These are phyloP conservation scores for Lepidium campestre DNA, from an alignment of 441 rosid genomes.

Conservation along the genomic window DNA sequence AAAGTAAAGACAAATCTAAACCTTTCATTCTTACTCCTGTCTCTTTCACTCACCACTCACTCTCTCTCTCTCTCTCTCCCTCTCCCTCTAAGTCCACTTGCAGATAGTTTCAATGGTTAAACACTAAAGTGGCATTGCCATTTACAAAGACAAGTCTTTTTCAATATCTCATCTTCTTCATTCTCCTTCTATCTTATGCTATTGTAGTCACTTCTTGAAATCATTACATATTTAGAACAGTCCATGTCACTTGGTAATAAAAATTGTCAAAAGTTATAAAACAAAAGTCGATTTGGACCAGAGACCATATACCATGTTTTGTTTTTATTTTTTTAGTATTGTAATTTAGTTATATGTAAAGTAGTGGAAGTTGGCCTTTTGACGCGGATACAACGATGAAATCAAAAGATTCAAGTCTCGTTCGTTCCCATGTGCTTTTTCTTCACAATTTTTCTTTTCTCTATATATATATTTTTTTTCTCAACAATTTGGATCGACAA, in stretches of 20 bases:
- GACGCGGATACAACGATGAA: constrained; percentile 26
- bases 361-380: constrained; percentile 14
- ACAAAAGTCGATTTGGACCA: constrained; percentile 1
- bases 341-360: not conserved
- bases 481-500: no score
- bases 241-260: constrained; percentile 11
- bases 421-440: constrained; percentile 28
- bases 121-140: constrained; percentile 20
- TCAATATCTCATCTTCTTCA: constrained; percentile 11
- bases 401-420: constrained; percentile 12
- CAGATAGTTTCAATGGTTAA: constrained; percentile 15
- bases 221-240: constrained; percentile 21
- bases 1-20: constrained; percentile 22
- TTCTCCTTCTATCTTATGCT: constrained; percentile 9
- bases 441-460: not conserved
- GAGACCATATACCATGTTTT: constrained; percentile 11
- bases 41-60: constrained; percentile 15
- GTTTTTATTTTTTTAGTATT: not conserved
- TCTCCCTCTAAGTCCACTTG: constrained; percentile 8
- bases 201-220: constrained; percentile 15
- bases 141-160: constrained; percentile 17
- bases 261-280: constrained; percentile 1
- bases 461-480: no score
- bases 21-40: constrained; percentile 13
- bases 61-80: constrained; percentile 16